Evolutionary conservation across 164 flowering plant species (phyloP).

Genomic region (Dillenia suffruticosa): DNA sequence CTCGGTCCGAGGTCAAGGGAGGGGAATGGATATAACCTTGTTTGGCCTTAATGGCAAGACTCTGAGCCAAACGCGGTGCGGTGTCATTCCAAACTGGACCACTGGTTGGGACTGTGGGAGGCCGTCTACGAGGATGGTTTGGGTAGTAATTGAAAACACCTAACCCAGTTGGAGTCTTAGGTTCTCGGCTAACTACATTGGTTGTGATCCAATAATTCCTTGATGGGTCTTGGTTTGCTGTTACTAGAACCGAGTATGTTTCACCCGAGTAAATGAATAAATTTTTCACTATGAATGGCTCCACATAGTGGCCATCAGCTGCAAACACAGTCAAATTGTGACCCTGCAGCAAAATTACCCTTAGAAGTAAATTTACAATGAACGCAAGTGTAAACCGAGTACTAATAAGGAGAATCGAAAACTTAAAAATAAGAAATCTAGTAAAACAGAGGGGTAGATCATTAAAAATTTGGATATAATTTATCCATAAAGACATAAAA

Average conservation of each 20-base stretch:
- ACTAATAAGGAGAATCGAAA: too few species aligned
- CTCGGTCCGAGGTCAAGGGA: constrained; percentile 47
- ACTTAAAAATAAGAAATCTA: too few species aligned
- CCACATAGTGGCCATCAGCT: constrained; percentile 84
- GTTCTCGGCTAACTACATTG: constrained; percentile 41
- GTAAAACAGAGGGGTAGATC: too few species aligned
- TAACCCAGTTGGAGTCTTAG: constrained; percentile 48
- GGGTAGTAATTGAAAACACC: constrained; percentile 76
- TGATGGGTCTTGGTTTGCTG: constrained; percentile 60
- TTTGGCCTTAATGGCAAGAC: constrained; percentile 46
- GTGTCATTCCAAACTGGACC: constrained; percentile 62
- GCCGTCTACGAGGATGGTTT: constrained; percentile 49
- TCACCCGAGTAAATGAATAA: constrained; percentile 82
- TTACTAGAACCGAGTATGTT: constrained; percentile 71
- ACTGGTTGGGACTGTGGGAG: constrained; percentile 42
- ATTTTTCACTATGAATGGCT: constrained; percentile 63
- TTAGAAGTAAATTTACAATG: too few species aligned
- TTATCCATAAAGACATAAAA: too few species aligned
- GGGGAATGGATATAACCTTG: constrained; percentile 38
- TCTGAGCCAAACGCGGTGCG: constrained; percentile 31
- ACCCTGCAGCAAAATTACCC: constrained; percentile 32
- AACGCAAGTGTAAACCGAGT: too few species aligned
- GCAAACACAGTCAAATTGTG: constrained; percentile 91
- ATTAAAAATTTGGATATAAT: too few species aligned
- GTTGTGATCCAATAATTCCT: constrained; percentile 66